Percentiles rank a stretch among this genome's conserved stretches.
phyloP scores from a whole-genome alignment of 192 early-diverging fungal genomes.

The Linnemannia zychae region DNA sequence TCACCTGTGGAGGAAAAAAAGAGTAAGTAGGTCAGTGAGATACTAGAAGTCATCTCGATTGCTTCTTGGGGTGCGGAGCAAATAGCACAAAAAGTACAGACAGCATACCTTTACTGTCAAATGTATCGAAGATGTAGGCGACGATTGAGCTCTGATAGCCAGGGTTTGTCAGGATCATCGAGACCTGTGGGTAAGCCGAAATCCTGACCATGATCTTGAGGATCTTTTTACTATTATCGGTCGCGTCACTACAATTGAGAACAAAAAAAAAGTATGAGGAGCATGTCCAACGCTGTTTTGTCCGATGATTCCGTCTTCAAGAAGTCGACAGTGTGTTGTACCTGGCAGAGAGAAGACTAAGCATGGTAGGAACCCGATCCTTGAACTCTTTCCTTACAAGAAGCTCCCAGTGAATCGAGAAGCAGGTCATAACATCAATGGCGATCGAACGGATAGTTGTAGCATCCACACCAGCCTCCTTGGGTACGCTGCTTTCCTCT shows the following conservation, averaged over 20 bases:
- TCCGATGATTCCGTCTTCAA: background rate
- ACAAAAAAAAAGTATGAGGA: background rate
- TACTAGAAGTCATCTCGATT: background rate
- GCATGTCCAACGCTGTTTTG: background rate
- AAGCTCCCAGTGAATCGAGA: slow-evolving; percentile 38
- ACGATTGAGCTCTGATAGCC: slow-evolving; percentile 33
- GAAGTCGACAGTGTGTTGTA: background rate
- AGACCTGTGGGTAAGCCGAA: slow-evolving; percentile 37
- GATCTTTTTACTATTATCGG: slow-evolving; percentile 39
- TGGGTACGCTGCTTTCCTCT: slow-evolving; percentile 31
- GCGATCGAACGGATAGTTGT: slow-evolving; percentile 30
- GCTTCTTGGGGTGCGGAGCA: background rate
- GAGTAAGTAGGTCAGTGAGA: background rate
- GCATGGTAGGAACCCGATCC: slow-evolving; percentile 40
- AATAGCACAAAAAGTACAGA: background rate
- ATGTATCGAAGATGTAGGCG: slow-evolving; percentile 19
- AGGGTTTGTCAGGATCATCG: slow-evolving; percentile 44
- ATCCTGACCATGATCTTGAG: slow-evolving; percentile 43
- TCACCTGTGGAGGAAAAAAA: slow-evolving; percentile 8
- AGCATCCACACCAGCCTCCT: slow-evolving; percentile 39
- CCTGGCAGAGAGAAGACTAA: slow-evolving; percentile 34
- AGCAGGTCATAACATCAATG: slow-evolving; percentile 43
- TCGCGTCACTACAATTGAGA: slow-evolving; percentile 19
- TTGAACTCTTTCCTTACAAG: slow-evolving; percentile 46
- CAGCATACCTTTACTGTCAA: slow-evolving; percentile 29